Evolutionary conservation across 805 yeast species (phyloP).

Genomic region (Wickerhamomyces kurtzmanii): DNA sequence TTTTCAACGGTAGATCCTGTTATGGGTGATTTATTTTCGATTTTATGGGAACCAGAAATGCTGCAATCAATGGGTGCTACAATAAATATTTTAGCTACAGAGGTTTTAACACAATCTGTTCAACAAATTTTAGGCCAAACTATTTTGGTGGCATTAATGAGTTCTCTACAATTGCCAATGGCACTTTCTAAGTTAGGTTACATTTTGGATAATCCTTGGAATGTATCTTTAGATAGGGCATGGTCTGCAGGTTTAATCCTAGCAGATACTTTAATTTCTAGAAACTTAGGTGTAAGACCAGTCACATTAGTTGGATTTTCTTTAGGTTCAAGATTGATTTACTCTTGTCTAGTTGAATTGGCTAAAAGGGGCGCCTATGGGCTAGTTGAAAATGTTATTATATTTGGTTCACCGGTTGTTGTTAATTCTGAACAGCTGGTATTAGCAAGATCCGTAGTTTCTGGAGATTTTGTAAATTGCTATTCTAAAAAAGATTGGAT

Average conservation of each 20-base stretch:
- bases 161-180: constrained; percentile 90
- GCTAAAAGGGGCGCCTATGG: constrained; percentile 84
- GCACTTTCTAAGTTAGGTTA: constrained; percentile 82
- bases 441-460: constrained; percentile 73
- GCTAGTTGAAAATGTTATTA: constrained; percentile 74
- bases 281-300: constrained; percentile 89
- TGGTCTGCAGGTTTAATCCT: constrained; percentile 91
- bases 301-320: constrained; percentile 90
- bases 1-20: constrained; percentile 95
- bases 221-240: constrained; percentile 91
- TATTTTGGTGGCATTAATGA: constrained; percentile 78
- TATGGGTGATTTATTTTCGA: constrained; percentile 90
- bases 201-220: constrained; percentile 94
- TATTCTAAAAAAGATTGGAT: constrained; percentile 94
- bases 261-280: constrained; percentile 82
- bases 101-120: constrained; percentile 83
- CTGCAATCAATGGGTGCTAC: constrained; percentile 94
- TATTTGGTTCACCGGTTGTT: constrained; percentile 86
- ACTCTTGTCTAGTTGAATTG: constrained; percentile 79
- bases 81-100: constrained; percentile 85
- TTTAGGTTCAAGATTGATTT: constrained; percentile 84
- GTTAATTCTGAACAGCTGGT: constrained; percentile 69
- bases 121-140: constrained; percentile 95
- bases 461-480: constrained; percentile 86
- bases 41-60: constrained; percentile 98